These are phyloP conservation scores for Tuber umbilicatum DNA, from an alignment of 495 filamentous ascomycete genomes.

Conservation along the genomic window DNA sequence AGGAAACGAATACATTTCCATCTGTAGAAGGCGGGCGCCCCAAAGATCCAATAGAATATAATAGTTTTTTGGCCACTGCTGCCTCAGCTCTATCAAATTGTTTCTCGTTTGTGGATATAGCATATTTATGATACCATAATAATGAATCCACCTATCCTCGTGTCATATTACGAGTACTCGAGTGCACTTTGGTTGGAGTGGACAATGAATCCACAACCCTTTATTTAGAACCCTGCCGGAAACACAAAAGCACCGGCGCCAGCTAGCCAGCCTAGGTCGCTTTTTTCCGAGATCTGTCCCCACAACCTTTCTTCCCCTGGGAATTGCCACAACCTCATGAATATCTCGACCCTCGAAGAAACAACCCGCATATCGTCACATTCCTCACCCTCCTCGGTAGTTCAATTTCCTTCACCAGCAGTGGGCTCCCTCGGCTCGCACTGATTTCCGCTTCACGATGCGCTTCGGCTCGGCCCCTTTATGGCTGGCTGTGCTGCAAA, in stretches of 20 bases:
- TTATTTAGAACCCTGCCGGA: background rate
- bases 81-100: background rate
- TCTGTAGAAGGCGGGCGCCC: background rate
- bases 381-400: background rate
- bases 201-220: background rate
- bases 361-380: conserved; percentile 1
- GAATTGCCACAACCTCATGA: background rate
- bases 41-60: background rate
- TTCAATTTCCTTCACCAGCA: background rate
- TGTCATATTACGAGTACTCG: too few relatives aligned
- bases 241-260: background rate
- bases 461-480: conserved; percentile 17
- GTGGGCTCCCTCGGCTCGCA: background rate
- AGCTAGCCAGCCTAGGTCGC: background rate
- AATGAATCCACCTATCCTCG: background rate
- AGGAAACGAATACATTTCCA: background rate
- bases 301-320: background rate
- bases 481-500: conserved; percentile 29
- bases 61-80: background rate
- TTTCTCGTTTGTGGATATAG: background rate
- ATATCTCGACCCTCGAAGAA: background rate
- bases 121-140: background rate
- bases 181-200: background rate
- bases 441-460: conserved; percentile 16
- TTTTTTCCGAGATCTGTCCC: background rate